Base-by-base conservation (phyloP, 495 filamentous ascomycete species). In the Xylaria nigripes region DNA sequence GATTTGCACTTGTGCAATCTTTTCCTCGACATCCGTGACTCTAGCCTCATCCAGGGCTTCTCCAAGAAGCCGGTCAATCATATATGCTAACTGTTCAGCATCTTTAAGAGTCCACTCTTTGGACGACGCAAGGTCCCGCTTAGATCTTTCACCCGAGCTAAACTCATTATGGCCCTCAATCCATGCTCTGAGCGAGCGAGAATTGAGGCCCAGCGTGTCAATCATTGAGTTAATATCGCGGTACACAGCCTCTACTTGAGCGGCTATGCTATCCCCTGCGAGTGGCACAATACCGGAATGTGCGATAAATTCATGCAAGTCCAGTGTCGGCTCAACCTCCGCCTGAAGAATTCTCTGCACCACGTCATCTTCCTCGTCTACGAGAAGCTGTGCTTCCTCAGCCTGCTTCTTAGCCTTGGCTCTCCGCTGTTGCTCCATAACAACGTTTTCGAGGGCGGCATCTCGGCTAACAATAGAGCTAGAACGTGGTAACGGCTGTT, bases 191-290 rank as follows among this genome's bases (percentile, higher is more conserved):
- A 99, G 68, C 10, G 84, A 80, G 4, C 88, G 83, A 23, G 86
- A 83, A 66, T 96, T 96, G 29, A 97, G 76, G 6, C 91, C 94
- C 18, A 96, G 68, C 2, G 87, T 90, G 62, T 96, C 90, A 24
- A 97, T 80, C 93, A 97, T 99, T 12, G 86, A 87, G 67, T 97
- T 97, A 61, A 96, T 89, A 58, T 96, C 94, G 13, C 89, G 79
- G 69, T 91, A 97, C 0, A 96, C 72, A 22, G 83, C 77, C 66
- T 97, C 94, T 52, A 94, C 86, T 68, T 89, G 83, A 32, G 85
- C 82, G 18, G 86, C 79, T 57, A 90, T 76, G 22, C 81, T 84
- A 32, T 80, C 77, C 52, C 76, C 76, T 53, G 81, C 79, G 0
- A 75, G 73, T n/a, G 73, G 65, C 3, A 77, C 78, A 48, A 76